Base-by-base conservation (phyloP, 306 rosid genomes). In the Vigna trinervia region DNA sequence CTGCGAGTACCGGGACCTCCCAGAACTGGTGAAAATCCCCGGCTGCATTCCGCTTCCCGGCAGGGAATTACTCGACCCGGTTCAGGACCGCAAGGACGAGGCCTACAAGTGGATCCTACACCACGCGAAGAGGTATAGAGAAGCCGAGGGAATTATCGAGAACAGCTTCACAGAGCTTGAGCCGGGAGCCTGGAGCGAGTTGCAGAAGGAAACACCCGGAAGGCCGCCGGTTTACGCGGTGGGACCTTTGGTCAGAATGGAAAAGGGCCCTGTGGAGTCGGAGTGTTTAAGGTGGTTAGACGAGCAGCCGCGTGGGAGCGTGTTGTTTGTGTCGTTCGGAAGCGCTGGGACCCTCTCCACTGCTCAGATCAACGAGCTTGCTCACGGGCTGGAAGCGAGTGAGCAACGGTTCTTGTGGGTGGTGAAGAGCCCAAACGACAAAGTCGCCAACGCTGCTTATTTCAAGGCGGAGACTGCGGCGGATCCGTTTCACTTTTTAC, bases 121-220 rank as follows among this genome's bases (percentile, higher is more conserved):
- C 71, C 82, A 86, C 43, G 6, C 68, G 0, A 85, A 79, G 50
- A 73, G 92, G 8, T 90, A 87, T 47, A n/a, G 10, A 0, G 71
- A 86, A 36, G 96, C 96, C 0, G 93, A 88, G 10, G 96, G 96
- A 0, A 69, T 93, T 1, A 39, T 93, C 28, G 74, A 68, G 0
- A 93, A 93, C 30, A 82, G 89, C 70, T 93, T 93, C 81, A 2
- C 19, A 26, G 94, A 90, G 12, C 73, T 93, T 9, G 97, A 93
- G 83, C 88, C 91, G 23, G 91, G 89, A 1, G 62, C 91, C 0
- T 0, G 83, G 0, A 75, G 74, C 45, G 84, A 78, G 17, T 61
- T 93, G 43, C 81, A 6, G 8, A 78, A 76, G 48, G 77, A 67
- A 0, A 76, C 80, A 76, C 79, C 80, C 0, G 88, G 88, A 0